These are phyloP conservation scores for Rhizopogon salebrosus DNA, from an alignment of 768 basidiomycete species.

Conservation along the genomic window DNA sequence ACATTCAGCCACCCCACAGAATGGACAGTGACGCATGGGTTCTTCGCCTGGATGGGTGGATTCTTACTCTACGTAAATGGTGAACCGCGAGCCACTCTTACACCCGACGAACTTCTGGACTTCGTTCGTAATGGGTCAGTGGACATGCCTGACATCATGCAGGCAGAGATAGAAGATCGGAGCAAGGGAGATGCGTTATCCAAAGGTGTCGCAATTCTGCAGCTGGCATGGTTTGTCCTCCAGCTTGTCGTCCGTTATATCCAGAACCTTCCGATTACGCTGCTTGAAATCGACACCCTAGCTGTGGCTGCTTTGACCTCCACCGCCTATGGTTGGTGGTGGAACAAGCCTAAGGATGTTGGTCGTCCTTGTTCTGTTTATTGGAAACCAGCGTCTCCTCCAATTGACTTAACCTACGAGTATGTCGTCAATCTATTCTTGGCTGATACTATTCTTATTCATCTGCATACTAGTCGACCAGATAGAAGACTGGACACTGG, in stretches of 20 bases:
- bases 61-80: too few relatives aligned
- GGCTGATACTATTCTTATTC: neutral
- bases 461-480: neutral
- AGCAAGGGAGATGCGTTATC: too few relatives aligned
- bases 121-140: neutral
- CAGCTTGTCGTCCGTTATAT: conserved; percentile 21
- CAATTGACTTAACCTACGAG: neutral
- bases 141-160: conserved; percentile 1
- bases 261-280: conserved; percentile 24
- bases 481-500: too few relatives aligned
- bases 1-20: neutral
- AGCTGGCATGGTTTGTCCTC: too few relatives aligned
- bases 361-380: conserved; percentile 4
- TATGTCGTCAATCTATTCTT: too few relatives aligned
- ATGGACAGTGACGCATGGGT: too few relatives aligned
- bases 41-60: too few relatives aligned
- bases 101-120: too few relatives aligned
- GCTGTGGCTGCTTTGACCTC: too few relatives aligned
- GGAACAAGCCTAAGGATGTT: too few relatives aligned
- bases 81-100: too few relatives aligned
- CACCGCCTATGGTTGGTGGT: too few relatives aligned
- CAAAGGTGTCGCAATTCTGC: conserved; percentile 25
- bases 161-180: conserved; percentile 15
- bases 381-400: neutral
- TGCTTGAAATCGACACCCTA: conserved; percentile 35